These are phyloP conservation scores for Pseudopyrenochaeta lycopersici DNA, from an alignment of 2,329 filamentous ascomycete genomes.

Conservation along the genomic window DNA sequence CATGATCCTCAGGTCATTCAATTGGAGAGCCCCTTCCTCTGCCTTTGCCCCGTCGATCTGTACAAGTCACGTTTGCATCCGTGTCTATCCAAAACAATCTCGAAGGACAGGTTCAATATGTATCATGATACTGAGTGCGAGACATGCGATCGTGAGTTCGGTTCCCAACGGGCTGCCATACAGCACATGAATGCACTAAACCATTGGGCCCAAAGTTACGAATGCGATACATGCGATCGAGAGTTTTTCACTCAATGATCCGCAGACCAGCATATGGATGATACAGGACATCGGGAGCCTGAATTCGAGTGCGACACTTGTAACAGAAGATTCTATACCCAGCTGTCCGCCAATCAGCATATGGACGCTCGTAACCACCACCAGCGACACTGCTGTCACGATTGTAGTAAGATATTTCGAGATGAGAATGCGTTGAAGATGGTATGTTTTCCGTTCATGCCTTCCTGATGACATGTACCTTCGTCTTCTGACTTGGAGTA, in stretches of 20 bases:
- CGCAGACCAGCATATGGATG: not conserved
- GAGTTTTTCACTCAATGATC: not conserved
- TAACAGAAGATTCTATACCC: slow-evolving; percentile 1
- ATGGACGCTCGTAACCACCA: slow-evolving; percentile 5
- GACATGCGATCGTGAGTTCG: slow-evolving; percentile 21
- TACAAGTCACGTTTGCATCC: no score
- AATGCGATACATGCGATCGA: slow-evolving; percentile 19
- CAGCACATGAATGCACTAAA: slow-evolving; percentile 30
- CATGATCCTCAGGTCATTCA: no score
- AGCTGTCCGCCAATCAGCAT: slow-evolving; percentile 14
- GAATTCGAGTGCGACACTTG: slow-evolving; percentile 2
- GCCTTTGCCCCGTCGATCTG: no score
- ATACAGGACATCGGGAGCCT: not conserved
- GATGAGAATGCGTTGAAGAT: slow-evolving; percentile 26
- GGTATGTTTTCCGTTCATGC: slow-evolving; percentile 4
- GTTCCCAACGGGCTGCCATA: slow-evolving; percentile 9
- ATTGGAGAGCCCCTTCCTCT: no score
- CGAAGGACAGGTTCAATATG: no score
- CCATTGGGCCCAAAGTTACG: slow-evolving; percentile 19
- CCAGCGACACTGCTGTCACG: slow-evolving; percentile 11
- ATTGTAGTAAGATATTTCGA: slow-evolving; percentile 27
- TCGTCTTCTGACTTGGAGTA: not conserved
- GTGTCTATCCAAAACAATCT: no score
- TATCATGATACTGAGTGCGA: slow-evolving; percentile 22
- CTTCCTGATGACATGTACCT: not conserved